A percentile compares a stretch with the other conserved stretches of the same genome.
Evolutionary conservation across 225 moss, liverwort and hornwort species (phyloP).

Genomic region (Ulota crispa): DNA sequence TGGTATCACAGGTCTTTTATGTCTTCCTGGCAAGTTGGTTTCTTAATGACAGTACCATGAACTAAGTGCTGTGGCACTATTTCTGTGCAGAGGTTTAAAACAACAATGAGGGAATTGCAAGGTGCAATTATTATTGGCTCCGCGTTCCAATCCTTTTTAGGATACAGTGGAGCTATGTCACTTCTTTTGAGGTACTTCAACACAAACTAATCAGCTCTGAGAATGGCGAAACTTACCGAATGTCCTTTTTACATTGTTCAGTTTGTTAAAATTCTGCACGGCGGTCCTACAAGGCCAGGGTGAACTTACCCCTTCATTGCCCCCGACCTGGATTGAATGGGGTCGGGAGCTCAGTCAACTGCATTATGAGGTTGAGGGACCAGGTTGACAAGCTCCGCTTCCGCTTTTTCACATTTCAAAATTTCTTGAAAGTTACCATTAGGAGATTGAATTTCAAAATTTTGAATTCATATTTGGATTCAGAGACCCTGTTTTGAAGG

Average conservation of each 20-base stretch:
- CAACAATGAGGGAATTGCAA: constrained; percentile 81
- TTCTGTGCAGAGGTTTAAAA: constrained; percentile 63
- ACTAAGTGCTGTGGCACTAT: background rate
- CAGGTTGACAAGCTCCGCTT: too few relatives aligned
- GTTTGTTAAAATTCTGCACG: background rate
- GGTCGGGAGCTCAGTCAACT: too few relatives aligned
- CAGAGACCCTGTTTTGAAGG: too few relatives aligned
- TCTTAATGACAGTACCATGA: background rate
- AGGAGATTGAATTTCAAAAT: too few relatives aligned
- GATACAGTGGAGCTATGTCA: constrained; percentile 79
- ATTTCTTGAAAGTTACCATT: too few relatives aligned
- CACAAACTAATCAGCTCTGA: constrained; percentile 29
- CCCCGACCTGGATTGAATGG: too few relatives aligned
- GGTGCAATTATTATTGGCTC: constrained; percentile 78
- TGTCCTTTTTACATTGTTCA: background rate
- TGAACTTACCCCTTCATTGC: too few relatives aligned
- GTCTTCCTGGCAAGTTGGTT: background rate
- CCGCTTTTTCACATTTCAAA: too few relatives aligned
- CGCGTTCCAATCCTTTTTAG: constrained; percentile 63
- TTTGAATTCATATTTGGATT: too few relatives aligned
- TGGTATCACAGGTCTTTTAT: background rate
- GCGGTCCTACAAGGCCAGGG: background rate
- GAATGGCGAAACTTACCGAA: constrained; percentile 51
- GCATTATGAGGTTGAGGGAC: too few relatives aligned
- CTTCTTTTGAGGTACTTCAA: constrained; percentile 68